phyloP scores from a whole-genome alignment of 139 green algal species.

The Picochlorum sp. region DNA sequence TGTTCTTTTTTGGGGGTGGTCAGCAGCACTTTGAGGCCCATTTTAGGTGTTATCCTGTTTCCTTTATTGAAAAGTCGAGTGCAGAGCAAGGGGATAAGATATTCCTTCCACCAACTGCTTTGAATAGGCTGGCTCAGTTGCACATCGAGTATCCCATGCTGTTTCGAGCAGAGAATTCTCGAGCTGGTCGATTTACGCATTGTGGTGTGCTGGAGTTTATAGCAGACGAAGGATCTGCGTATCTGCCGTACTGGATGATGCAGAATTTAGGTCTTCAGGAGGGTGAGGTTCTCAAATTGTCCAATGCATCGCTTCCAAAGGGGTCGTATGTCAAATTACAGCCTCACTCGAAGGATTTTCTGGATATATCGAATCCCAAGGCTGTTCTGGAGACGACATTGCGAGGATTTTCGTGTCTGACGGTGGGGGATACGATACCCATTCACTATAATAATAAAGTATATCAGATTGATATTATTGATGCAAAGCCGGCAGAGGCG shows the following conservation, averaged over 20 bases:
- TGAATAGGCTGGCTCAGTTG: constrained; percentile 85
- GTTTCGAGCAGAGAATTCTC: constrained; percentile 75
- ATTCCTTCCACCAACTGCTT: constrained; percentile 89
- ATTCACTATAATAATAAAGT: constrained; percentile 95
- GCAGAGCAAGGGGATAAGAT: constrained; percentile 91
- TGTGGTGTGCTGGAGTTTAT: constrained; percentile 98
- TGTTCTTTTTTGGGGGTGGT: neutral
- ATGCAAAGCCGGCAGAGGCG: constrained; percentile 72
- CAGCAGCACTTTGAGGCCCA: constrained; percentile 54
- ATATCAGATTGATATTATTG: constrained; percentile 86
- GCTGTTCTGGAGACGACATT: constrained; percentile 93
- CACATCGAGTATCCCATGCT: constrained; percentile 99
- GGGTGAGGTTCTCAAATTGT: constrained; percentile 79
- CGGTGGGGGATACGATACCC: constrained; percentile 74
- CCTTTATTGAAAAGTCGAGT: constrained; percentile 87
- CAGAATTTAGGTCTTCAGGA: constrained; percentile 89
- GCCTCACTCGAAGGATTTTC: constrained; percentile 91
- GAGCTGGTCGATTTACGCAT: constrained; percentile 65
- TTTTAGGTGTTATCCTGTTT: constrained; percentile 87
- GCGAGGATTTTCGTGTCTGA: constrained; percentile 50
- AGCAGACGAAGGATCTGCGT: constrained; percentile 90
- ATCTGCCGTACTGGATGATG: constrained; percentile 99
- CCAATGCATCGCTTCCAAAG: constrained; percentile 81
- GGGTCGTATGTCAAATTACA: constrained; percentile 93
- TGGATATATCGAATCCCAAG: constrained; percentile 95